Conservation (phyloP, 305 asterid genomes). For the Coffea humblotiana region DNA sequence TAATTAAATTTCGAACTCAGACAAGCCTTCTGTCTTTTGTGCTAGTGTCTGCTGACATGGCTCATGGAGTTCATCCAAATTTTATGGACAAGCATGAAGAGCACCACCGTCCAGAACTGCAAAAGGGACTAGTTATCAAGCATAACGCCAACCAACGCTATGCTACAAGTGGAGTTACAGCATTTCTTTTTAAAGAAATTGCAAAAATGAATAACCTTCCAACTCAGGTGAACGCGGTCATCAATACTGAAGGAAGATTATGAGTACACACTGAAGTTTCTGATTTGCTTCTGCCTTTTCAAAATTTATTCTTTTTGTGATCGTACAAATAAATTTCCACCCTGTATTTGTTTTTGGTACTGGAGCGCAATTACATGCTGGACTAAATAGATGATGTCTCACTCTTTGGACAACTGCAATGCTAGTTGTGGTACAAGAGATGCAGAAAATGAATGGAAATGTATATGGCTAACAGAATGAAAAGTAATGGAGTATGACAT, state of each 20-base stretch:
- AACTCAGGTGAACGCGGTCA: conserved; percentile 58
- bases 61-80: conserved; percentile 98
- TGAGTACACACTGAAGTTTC: background rate
- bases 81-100: conserved; percentile 88
- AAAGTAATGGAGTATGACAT: background rate
- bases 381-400: background rate
- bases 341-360: background rate
- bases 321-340: background rate
- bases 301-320: background rate
- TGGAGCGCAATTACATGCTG: background rate
- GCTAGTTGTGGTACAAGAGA: conserved; percentile 3
- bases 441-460: background rate
- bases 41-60: conserved; percentile 99
- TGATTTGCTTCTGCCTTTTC: background rate
- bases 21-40: conserved; percentile 19
- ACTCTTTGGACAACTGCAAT: conserved; percentile 1
- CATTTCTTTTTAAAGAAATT: conserved; percentile 92
- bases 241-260: background rate
- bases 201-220: conserved; percentile 80
- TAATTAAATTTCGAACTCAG: background rate
- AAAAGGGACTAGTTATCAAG: conserved; percentile 94
- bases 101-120: conserved; percentile 87
- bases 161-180: conserved; percentile 95
- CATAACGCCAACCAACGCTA: conserved; percentile 95
- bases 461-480: background rate